Conservation (phyloP, 768 basidiomycete genomes). For the Russula griseocarnosa region DNA sequence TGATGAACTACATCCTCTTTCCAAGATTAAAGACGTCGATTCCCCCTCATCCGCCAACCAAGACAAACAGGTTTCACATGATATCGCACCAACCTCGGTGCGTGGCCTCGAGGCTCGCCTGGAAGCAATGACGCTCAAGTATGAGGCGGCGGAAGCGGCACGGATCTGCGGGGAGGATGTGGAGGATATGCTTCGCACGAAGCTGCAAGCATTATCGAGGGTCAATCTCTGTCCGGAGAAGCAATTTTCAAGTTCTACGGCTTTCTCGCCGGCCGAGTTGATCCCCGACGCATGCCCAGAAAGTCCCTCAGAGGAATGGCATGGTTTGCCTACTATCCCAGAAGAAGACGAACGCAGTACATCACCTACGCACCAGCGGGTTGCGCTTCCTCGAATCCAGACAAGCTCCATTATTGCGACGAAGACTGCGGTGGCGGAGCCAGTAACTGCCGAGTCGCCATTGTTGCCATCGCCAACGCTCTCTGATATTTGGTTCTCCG, state of each 20-base stretch:
- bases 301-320: conserved; percentile 2
- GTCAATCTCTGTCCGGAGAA: neutral
- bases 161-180: conserved; percentile 26
- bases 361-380: neutral
- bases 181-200: conserved; percentile 21
- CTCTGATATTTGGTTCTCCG: conserved; percentile 28
- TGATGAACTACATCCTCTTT: conserved; percentile 11
- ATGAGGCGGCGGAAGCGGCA: conserved; percentile 27
- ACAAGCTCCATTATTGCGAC: neutral
- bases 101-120: conserved; percentile 15
- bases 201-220: conserved; percentile 7
- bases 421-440: neutral
- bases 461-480: conserved; percentile 20
- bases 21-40: conserved; percentile 8
- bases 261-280: neutral
- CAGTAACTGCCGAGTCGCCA: conserved; percentile 8
- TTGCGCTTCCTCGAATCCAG: conserved; percentile 10
- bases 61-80: neutral
- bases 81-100: conserved; percentile 2
- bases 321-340: conserved; percentile 6
- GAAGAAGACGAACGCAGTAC: conserved; percentile 19
- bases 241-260: neutral
- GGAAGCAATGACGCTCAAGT: conserved; percentile 26
- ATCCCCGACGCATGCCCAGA: neutral
- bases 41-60: neutral